A percentile compares a stretch with the other conserved stretches of the same genome.
Evolutionary conservation across 2,329 filamentous ascomycete genomes (phyloP).

Genomic region (Aspergillus persii): DNA sequence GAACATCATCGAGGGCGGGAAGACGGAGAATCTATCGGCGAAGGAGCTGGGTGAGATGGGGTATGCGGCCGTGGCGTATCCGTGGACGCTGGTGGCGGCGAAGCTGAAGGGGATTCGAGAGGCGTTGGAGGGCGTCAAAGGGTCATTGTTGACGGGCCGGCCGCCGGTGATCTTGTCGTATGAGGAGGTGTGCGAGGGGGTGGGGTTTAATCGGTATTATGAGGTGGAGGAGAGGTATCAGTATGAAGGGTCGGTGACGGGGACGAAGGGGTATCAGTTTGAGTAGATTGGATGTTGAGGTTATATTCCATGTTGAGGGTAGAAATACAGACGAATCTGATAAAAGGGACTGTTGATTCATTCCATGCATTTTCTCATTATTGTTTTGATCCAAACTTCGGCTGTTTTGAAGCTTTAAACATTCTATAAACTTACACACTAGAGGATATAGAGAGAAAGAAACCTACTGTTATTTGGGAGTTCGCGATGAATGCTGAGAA

Average conservation of each 20-base stretch:
- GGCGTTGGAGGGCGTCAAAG: constrained; percentile 39
- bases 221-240: not conserved
- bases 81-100: constrained; percentile 47
- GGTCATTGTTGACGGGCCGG: constrained; percentile 41
- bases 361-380: no score
- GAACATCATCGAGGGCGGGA: constrained; percentile 47
- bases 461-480: no score
- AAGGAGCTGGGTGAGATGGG: constrained; percentile 41
- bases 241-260: not conserved
- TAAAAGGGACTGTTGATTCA: no score
- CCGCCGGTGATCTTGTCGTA: constrained; percentile 47
- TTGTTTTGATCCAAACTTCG: no score
- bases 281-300: not conserved
- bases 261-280: not conserved
- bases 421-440: no score
- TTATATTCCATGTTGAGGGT: no score
- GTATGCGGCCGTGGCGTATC: constrained; percentile 44
- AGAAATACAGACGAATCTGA: no score
- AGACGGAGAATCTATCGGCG: constrained; percentile 42
- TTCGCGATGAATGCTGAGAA: constrained; percentile 24
- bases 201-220: constrained; percentile 47
- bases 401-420: no score
- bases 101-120: constrained; percentile 41
- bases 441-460: no score
- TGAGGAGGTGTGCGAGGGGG: constrained; percentile 45